Conservation (phyloP, 805 yeast genomes). For the Yamadazyma akitaensis region DNA sequence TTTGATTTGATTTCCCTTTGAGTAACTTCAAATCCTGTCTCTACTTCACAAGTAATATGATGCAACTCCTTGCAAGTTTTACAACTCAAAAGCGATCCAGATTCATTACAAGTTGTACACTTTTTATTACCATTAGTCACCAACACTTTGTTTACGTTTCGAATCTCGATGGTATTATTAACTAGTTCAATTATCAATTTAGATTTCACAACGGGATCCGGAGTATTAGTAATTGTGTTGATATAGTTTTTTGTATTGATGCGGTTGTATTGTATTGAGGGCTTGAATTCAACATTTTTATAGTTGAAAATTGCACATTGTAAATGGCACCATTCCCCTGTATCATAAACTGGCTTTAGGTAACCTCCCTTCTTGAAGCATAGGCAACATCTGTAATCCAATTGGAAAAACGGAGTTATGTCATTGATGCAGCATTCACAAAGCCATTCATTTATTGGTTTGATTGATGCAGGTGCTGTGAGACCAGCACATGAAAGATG, state of each 20-base stretch:
- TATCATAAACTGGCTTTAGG: constrained; percentile 57
- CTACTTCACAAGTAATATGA: constrained; percentile 60
- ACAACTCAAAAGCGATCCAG: constrained; percentile 51
- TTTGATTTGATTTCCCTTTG: constrained; percentile 22
- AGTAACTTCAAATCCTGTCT: constrained; percentile 49
- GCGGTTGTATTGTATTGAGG: background rate
- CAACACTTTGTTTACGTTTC: constrained; percentile 21
- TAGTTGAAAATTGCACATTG: constrained; percentile 61
- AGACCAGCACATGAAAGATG: constrained; percentile 71
- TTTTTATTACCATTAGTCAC: background rate
- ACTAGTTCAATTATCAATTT: constrained; percentile 5
- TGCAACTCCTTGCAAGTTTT: constrained; percentile 36
- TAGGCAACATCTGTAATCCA: constrained; percentile 60
- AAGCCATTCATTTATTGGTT: constrained; percentile 53
- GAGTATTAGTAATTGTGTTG: background rate
- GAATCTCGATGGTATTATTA: constrained; percentile 21
- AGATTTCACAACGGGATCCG: background rate
- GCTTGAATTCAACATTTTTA: constrained; percentile 39
- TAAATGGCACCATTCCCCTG: constrained; percentile 76
- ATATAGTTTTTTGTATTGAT: background rate
- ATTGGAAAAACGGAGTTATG: constrained; percentile 53
- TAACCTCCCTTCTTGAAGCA: constrained; percentile 59
- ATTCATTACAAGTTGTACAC: background rate
- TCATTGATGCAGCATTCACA: constrained; percentile 81
- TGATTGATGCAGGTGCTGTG: constrained; percentile 7